These are phyloP conservation scores for Plasmopara muralis DNA, from an alignment of 352 stramenopile genomes.

Conservation along the genomic window DNA sequence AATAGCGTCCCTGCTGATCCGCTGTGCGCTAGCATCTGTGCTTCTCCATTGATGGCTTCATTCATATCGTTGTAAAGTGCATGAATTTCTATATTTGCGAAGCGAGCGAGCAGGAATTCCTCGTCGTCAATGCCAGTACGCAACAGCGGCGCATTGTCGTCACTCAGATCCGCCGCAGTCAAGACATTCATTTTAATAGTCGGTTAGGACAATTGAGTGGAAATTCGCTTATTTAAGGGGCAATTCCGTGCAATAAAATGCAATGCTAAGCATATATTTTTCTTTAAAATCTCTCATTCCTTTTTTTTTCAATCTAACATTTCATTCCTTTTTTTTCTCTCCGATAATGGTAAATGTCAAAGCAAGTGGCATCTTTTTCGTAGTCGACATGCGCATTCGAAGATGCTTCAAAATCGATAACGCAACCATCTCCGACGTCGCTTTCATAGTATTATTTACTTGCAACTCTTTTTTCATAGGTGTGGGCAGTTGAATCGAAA, in stretches of 20 bases:
- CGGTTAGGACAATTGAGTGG: neutral
- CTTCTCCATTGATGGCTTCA: conserved; percentile 17
- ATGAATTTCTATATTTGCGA: conserved; percentile 39
- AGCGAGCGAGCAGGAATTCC: conserved; percentile 57
- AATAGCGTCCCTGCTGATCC: conserved; percentile 16
- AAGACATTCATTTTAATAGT: conserved; percentile 45
- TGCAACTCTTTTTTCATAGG: conserved; percentile 9
- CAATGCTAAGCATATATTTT: no score
- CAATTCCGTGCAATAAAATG: no score
- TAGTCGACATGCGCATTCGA: conserved; percentile 54
- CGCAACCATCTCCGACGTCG: conserved; percentile 19
- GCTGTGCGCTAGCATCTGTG: conserved; percentile 15
- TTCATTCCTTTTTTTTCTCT: conserved; percentile 19
- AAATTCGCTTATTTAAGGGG: neutral
- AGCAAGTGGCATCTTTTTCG: conserved; percentile 54
- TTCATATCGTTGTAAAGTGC: conserved; percentile 20
- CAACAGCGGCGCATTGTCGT: conserved; percentile 44
- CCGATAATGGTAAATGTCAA: conserved; percentile 48
- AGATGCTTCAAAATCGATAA: conserved; percentile 62
- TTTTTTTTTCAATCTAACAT: neutral
- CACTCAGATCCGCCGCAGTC: conserved; percentile 34
- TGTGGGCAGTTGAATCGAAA: conserved; percentile 36
- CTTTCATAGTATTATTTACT: conserved; percentile 1
- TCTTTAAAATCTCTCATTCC: no score
- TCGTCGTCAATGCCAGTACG: conserved; percentile 45